A percentile compares a stretch with the other conserved stretches of the same genome.
Conservation (phyloP, 1,139 yeast species). For the Suhomyces anneliseae region DNA sequence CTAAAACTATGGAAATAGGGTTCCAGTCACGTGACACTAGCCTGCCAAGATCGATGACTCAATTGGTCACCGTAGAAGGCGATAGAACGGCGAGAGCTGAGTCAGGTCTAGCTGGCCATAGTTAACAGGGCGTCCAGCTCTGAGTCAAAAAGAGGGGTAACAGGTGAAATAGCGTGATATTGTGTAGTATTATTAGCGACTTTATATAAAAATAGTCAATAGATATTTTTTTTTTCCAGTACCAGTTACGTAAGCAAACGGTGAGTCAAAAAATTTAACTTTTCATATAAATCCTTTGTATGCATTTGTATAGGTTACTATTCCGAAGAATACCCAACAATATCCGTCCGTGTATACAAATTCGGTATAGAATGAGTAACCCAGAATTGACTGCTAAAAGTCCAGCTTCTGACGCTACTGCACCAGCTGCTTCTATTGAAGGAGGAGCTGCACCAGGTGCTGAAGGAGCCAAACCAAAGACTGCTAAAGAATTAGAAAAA, state of each 20-base stretch:
- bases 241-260: slow-evolving; percentile 2
- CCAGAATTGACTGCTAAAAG: slow-evolving; percentile 6
- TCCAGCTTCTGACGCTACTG: slow-evolving; percentile 3
- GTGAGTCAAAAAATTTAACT: slow-evolving; percentile 7
- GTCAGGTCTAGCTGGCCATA: no score
- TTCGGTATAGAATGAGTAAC: slow-evolving; percentile 10
- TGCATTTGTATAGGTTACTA: slow-evolving; percentile 24
- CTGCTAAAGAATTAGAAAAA: slow-evolving; percentile 81
- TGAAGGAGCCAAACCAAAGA: slow-evolving; percentile 40
- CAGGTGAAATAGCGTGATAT: no score
- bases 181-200: no score
- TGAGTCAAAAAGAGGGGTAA: no score
- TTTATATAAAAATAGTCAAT: no score
- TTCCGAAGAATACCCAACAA: slow-evolving; percentile 11
- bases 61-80: no score
- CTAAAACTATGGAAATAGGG: no score
- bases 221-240: no score
- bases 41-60: no score
- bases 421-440: slow-evolving; percentile 11
- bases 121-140: no score
- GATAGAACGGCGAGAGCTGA: no score
- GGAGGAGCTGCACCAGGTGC: slow-evolving; percentile 13
- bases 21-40: no score
- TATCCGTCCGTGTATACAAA: slow-evolving; percentile 9
- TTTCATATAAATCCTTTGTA: slow-evolving; percentile 13